Conservation (phyloP, 176 grass and related monocot species). For the Poa pratensis region DNA sequence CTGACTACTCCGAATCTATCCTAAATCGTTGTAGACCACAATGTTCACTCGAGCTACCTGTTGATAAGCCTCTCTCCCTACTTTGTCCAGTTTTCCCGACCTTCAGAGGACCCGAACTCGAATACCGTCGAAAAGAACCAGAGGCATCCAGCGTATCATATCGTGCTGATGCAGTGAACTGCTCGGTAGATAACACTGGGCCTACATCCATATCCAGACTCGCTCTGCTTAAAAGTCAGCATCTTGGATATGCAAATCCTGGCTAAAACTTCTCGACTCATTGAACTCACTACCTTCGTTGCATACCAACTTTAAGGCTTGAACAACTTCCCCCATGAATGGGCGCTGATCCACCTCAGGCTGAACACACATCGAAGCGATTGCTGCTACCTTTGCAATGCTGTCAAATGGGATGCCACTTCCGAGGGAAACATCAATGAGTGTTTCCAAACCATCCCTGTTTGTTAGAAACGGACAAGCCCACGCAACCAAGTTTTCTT, state of each 20-base stretch:
- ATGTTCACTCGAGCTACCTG: slow-evolving; percentile 83
- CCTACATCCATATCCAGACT: slow-evolving; percentile 54
- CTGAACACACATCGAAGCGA: slow-evolving; percentile 98
- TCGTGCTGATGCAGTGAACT: slow-evolving; percentile 62
- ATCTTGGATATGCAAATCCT: slow-evolving; percentile 51
- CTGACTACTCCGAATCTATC: slow-evolving; percentile 63
- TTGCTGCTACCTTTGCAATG: slow-evolving; percentile 88
- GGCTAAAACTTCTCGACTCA: slow-evolving; percentile 56
- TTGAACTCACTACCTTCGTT: slow-evolving; percentile 74
- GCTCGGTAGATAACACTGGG: slow-evolving; percentile 36
- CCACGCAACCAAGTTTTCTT: slow-evolving; percentile 98
- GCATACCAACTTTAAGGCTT: slow-evolving; percentile 89
- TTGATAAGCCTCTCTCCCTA: slow-evolving; percentile 62
- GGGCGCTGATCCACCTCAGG: slow-evolving; percentile 97
- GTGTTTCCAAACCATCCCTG: slow-evolving; percentile 69
- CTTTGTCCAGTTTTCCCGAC: slow-evolving; percentile 32
- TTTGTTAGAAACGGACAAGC: slow-evolving; percentile 77
- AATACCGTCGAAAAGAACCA: slow-evolving; percentile 82
- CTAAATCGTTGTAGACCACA: slow-evolving; percentile 56
- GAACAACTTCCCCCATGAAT: slow-evolving; percentile 97
- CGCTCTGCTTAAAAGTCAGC: slow-evolving; percentile 49
- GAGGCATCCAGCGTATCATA: slow-evolving; percentile 69
- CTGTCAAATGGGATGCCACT: slow-evolving; percentile 65
- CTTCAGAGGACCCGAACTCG: slow-evolving; percentile 78
- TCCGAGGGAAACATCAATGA: slow-evolving; percentile 77